Evolutionary conservation across 225 moss, liverwort and hornwort species (phyloP).

Genomic region (Rhytidiadelphus loreus): DNA sequence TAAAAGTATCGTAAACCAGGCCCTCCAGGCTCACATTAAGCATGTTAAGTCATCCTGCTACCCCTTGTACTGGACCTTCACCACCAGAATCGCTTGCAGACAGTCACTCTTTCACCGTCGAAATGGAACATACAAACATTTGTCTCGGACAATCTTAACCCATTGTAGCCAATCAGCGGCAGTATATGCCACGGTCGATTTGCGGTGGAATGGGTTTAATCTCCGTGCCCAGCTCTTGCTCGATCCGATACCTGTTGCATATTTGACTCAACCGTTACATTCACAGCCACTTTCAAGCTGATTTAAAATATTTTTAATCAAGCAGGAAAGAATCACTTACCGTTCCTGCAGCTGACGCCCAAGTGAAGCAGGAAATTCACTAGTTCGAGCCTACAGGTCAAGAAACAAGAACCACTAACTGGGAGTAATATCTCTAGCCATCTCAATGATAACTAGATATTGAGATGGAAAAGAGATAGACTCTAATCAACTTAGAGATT

Average conservation of each 20-base stretch:
- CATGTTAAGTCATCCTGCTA: constrained; percentile 37
- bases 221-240: constrained; percentile 60
- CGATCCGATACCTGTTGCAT: constrained; percentile 48
- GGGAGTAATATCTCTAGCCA: not conserved
- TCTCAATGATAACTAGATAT: not conserved
- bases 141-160: constrained; percentile 5
- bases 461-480: not conserved
- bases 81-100: constrained; percentile 21
- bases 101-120: constrained; percentile 17
- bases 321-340: not conserved
- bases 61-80: constrained; percentile 29
- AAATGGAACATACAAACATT: constrained; percentile 36
- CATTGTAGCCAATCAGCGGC: constrained; percentile 20
- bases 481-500: not conserved
- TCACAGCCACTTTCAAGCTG: not conserved
- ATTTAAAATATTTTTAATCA: not conserved
- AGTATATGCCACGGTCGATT: constrained; percentile 55
- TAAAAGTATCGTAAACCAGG: constrained; percentile 25
- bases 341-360: not conserved
- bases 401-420: not conserved
- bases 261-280: not conserved
- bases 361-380: not conserved
- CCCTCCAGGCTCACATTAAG: constrained; percentile 35
- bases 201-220: constrained; percentile 58
- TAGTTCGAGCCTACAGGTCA: not conserved